Evolutionary conservation across 208 protist genomes (phyloP), one percentile per base, ranked within the genome.

Genomic region (Wallacemonas sp.): DNA sequence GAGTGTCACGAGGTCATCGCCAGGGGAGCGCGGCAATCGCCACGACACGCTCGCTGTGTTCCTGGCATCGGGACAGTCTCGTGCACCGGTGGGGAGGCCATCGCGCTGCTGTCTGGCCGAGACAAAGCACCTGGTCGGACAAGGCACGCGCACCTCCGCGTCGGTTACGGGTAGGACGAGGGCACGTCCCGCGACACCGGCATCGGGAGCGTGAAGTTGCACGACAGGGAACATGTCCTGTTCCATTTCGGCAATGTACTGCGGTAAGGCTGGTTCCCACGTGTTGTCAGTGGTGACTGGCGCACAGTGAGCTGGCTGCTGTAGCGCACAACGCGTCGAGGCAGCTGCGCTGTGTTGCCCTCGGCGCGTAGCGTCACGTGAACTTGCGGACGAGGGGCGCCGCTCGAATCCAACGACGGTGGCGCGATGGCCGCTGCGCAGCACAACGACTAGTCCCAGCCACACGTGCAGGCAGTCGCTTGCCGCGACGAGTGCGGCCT

Each of bases 381-480:
- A n/a, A n/a, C n/a, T n/a, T n/a, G n/a, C n/a, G n/a, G n/a, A n/a
- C n/a, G n/a, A n/a, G n/a, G n/a, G n/a, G n/a, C n/a, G n/a, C 4
- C 66, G 72, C 9, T 33, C 55, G 36, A 87, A 87, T 3, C 53
- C 68, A 0, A 87, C 70, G 21, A 83, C 68, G 38, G 64, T 63
- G 21, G 67, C 76, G 1, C 17, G 34, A 13, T 54, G 38, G n/a
- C 76, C 77, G n/a, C 61, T 67, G 21, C 54, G 66, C 17, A 81
- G 53, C 12, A 60, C 41, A 2, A 87, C 77, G 1, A 34, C 36
- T 22, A 66, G 44, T 0, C 81, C 81, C 30, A 54, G 33, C 70
- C 73, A 79, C 22, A 87, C 52, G 21, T 66, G 41, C 21, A 81
- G 36, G 2, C 65, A 48, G 22, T 63, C 59, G 32, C 48, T 41